phyloP scores from a whole-genome alignment of 2,329 filamentous ascomycete genomes.

The Talaromyces marneffei region DNA sequence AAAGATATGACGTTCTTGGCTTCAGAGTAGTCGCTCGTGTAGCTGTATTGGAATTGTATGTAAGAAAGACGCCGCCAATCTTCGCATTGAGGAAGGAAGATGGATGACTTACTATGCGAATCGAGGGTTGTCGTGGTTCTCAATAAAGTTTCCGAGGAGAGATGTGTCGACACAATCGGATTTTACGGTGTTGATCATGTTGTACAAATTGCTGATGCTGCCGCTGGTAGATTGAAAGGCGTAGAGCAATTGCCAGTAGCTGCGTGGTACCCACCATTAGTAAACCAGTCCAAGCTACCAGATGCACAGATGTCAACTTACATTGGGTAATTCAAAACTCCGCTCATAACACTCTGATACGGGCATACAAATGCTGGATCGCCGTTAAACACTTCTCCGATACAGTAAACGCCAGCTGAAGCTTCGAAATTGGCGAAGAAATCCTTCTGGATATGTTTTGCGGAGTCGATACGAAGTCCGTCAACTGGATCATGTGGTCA shows the following conservation, averaged over 20 bases:
- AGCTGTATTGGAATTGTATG: slow-evolving; percentile 9
- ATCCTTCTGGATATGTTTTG: slow-evolving; percentile 43
- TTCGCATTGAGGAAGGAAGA: neutral
- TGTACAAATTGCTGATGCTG: slow-evolving; percentile 31
- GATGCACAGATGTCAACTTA: neutral
- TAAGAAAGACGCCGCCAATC: neutral
- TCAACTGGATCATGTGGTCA: slow-evolving; percentile 33
- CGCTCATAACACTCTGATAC: slow-evolving; percentile 43
- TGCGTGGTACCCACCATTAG: neutral
- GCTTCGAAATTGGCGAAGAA: slow-evolving; percentile 42
- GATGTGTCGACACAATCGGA: slow-evolving; percentile 40
- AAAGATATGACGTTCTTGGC: slow-evolving; percentile 59
- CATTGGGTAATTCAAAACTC: slow-evolving; percentile 46
- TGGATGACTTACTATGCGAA: slow-evolving; percentile 37
- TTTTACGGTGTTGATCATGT: slow-evolving; percentile 32
- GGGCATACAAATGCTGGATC: slow-evolving; percentile 39
- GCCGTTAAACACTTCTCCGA: slow-evolving; percentile 44
- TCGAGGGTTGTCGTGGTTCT: slow-evolving; percentile 59
- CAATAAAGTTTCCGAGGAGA: slow-evolving; percentile 51
- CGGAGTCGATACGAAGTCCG: slow-evolving; percentile 49
- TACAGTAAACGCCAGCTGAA: slow-evolving; percentile 43
- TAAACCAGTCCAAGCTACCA: neutral
- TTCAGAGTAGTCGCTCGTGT: slow-evolving; percentile 35
- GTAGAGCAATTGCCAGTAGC: slow-evolving; percentile 31
- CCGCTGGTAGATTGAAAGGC: slow-evolving; percentile 32